A percentile compares a stretch with the other conserved stretches of the same genome.
phyloP scores from a whole-genome alignment of 169 alveolate genomes.

The Plasmodium knowlesi region DNA sequence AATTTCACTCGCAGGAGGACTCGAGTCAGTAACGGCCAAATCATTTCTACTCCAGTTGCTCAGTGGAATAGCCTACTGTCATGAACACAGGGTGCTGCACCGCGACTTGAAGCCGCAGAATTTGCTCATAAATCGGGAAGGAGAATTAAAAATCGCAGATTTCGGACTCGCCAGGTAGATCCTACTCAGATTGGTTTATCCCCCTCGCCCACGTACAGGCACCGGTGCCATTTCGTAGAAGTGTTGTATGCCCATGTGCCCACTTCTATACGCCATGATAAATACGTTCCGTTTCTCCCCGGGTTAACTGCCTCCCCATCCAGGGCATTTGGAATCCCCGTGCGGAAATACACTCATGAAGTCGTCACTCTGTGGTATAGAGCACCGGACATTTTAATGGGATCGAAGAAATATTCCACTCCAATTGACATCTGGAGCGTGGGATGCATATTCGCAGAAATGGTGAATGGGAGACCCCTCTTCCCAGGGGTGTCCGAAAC shows the following conservation, averaged over 20 bases:
- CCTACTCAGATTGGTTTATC: neutral
- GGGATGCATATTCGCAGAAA: slow-evolving; percentile 98
- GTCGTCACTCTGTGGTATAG: slow-evolving; percentile 99
- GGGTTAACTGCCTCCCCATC: neutral
- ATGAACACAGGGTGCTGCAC: slow-evolving; percentile 97
- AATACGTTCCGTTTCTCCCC: neutral
- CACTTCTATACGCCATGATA: slow-evolving; percentile 70
- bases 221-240: slow-evolving; percentile 8
- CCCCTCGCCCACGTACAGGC: neutral
- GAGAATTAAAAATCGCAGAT: slow-evolving; percentile 97
- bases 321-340: slow-evolving; percentile 98
- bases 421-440: slow-evolving; percentile 99
- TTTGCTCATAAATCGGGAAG: slow-evolving; percentile 93
- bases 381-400: slow-evolving; percentile 99
- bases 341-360: slow-evolving; percentile 97
- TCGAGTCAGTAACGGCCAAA: slow-evolving; percentile 91
- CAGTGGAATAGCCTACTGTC: slow-evolving; percentile 98
- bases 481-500: slow-evolving; percentile 98
- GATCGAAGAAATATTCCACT: slow-evolving; percentile 97
- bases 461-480: slow-evolving; percentile 97
- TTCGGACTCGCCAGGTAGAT: slow-evolving; percentile 97
- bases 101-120: slow-evolving; percentile 99
- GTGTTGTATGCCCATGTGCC: slow-evolving; percentile 27
- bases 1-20: slow-evolving; percentile 82
- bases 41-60: slow-evolving; percentile 96